These are phyloP conservation scores for Yamadazyma phyllophila DNA, from an alignment of 805 yeast genomes.

Conservation along the genomic window DNA sequence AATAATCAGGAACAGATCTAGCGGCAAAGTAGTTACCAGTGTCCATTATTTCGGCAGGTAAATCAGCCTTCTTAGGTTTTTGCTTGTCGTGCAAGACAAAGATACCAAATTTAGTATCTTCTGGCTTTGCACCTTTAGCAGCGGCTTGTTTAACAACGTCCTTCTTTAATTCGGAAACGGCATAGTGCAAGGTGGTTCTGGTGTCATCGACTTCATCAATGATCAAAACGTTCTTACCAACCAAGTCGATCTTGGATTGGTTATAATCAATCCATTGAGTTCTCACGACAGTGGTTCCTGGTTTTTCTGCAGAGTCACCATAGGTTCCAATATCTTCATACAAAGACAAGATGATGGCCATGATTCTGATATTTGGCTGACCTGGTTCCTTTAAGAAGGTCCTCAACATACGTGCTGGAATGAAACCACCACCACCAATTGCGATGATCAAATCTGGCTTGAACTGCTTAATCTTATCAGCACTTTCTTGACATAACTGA, in stretches of 20 bases:
- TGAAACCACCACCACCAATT: conserved; percentile 97
- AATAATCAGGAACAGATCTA: conserved; percentile 69
- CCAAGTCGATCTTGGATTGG: conserved; percentile 58
- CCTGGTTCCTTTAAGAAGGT: conserved; percentile 89
- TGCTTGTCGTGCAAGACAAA: conserved; percentile 76
- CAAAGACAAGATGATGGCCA: conserved; percentile 89
- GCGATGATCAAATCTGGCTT: conserved; percentile 91
- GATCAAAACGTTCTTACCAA: conserved; percentile 68
- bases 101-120: conserved; percentile 62
- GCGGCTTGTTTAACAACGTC: conserved; percentile 64
- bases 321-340: conserved; percentile 77
- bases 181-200: conserved; percentile 79
- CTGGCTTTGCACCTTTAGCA: conserved; percentile 47
- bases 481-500: conserved; percentile 63
- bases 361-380: conserved; percentile 83
- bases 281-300: conserved; percentile 67
- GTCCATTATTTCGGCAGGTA: conserved; percentile 62
- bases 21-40: conserved; percentile 69
- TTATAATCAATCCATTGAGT: conserved; percentile 82
- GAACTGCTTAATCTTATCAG: conserved; percentile 63
- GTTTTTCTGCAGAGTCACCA: conserved; percentile 51
- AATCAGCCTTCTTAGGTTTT: conserved; percentile 68
- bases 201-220: conserved; percentile 88
- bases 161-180: conserved; percentile 68
- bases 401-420: conserved; percentile 94